Conservation (phyloP, 208 protist genomes). For the Porcisia deanei region DNA sequence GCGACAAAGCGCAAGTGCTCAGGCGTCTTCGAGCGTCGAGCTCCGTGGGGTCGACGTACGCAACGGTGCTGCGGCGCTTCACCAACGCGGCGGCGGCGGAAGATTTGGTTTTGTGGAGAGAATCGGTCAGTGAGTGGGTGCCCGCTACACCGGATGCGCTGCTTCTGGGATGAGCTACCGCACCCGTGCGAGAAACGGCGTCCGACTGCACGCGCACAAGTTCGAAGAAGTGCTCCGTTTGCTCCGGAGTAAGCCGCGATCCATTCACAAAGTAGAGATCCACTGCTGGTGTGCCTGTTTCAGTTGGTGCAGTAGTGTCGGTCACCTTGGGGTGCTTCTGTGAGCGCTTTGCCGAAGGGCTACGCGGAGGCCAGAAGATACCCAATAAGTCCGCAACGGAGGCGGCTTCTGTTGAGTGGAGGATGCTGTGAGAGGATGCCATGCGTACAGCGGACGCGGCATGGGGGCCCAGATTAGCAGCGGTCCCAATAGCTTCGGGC, state of each 20-base stretch:
- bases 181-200: conserved; percentile 3
- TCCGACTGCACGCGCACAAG: conserved; percentile 38
- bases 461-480: not conserved
- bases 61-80: not conserved
- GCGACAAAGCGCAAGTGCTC: not conserved
- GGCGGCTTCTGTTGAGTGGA: conserved; percentile 19
- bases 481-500: not conserved
- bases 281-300: not conserved
- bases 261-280: conserved; percentile 65
- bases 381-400: conserved; percentile 52
- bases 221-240: conserved; percentile 55
- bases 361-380: conserved; percentile 59
- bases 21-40: not conserved
- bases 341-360: not conserved
- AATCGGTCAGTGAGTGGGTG: not conserved
- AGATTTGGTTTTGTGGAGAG: not conserved
- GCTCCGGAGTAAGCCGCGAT: conserved; percentile 48
- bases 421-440: not conserved
- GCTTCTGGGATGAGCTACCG: not conserved
- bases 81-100: not conserved
- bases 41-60: conserved; percentile 1
- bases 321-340: not conserved
- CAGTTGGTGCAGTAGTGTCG: not conserved
- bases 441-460: not conserved
- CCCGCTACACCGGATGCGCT: not conserved